Percentiles rank a stretch among this genome's conserved stretches.
These are phyloP conservation scores for Pichia phayaonensis DNA, from an alignment of 805 yeast genomes.

Conservation along the genomic window DNA sequence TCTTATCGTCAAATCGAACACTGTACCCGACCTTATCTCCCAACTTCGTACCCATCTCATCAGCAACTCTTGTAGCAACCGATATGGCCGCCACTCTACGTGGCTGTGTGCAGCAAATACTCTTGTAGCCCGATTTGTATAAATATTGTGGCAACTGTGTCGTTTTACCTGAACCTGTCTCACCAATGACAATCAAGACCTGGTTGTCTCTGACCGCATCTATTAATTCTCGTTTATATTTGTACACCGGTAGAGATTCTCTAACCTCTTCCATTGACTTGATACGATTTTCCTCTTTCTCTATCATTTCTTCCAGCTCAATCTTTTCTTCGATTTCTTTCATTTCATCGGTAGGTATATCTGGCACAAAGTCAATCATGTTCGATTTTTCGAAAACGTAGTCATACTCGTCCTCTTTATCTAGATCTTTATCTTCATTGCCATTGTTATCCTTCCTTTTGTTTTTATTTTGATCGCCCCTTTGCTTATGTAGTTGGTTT, in stretches of 20 bases:
- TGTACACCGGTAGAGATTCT: slow-evolving; percentile 67
- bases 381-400: slow-evolving; percentile 69
- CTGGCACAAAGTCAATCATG: slow-evolving; percentile 39
- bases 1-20: slow-evolving; percentile 77
- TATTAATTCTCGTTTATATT: slow-evolving; percentile 52
- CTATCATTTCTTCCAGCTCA: slow-evolving; percentile 25
- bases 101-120: slow-evolving; percentile 87
- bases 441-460: no score
- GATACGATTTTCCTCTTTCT: slow-evolving; percentile 30
- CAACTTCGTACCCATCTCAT: slow-evolving; percentile 72
- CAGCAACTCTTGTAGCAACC: slow-evolving; percentile 87
- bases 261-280: slow-evolving; percentile 43
- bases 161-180: slow-evolving; percentile 95
- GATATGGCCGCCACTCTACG: slow-evolving; percentile 91
- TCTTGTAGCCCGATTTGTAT: slow-evolving; percentile 72
- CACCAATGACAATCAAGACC: slow-evolving; percentile 82
- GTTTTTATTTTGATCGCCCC: no score
- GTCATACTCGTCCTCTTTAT: slow-evolving; percentile 46
- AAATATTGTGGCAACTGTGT: slow-evolving; percentile 88
- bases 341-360: slow-evolving; percentile 29
- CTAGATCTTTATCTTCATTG: slow-evolving; percentile 14
- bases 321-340: slow-evolving; percentile 26
- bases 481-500: slow-evolving; percentile 10
- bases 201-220: slow-evolving; percentile 55
- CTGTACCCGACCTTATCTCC: slow-evolving; percentile 88